Percentiles rank a stretch among this genome's conserved stretches.
These are phyloP conservation scores for Artemisia argyi DNA, from an alignment of 129 eudicot genomes.

Conservation along the genomic window DNA sequence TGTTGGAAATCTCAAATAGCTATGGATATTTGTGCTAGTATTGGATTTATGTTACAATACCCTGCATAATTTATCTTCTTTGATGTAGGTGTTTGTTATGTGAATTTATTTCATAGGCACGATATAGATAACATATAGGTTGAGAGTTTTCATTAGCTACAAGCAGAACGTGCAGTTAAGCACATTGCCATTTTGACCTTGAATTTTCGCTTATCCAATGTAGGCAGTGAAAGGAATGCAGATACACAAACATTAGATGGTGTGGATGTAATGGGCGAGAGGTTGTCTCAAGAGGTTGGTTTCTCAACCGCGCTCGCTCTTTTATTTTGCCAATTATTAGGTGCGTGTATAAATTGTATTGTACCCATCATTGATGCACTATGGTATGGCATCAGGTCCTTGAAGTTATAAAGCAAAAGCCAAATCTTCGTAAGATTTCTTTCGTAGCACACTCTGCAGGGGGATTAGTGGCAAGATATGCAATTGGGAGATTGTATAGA, in stretches of 20 bases:
- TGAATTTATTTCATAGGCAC: no score
- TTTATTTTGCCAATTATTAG: neutral
- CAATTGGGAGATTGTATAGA: slow-evolving; percentile 78
- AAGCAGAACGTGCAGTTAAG: neutral
- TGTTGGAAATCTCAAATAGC: no score
- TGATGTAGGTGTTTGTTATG: no score
- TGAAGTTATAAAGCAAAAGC: slow-evolving; percentile 65
- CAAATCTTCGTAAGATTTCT: slow-evolving; percentile 67
- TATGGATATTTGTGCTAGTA: no score
- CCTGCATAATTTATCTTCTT: no score
- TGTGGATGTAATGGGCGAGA: slow-evolving; percentile 96
- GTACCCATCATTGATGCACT: slow-evolving; percentile 1
- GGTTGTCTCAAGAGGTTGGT: slow-evolving; percentile 84
- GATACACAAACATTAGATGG: slow-evolving; percentile 79
- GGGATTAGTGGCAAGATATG: slow-evolving; percentile 95
- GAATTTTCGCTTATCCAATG: slow-evolving; percentile 16
- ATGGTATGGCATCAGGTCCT: slow-evolving; percentile 51
- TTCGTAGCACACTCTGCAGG: slow-evolving; percentile 96
- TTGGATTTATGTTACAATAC: no score
- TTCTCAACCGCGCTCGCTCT: neutral
- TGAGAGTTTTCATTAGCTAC: no score
- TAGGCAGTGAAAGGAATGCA: slow-evolving; percentile 89
- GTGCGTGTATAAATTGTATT: neutral
- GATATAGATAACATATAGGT: no score
- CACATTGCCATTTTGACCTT: neutral